phyloP scores from a whole-genome alignment of 2,329 filamentous ascomycete genomes.

The Ophiostoma populinum region DNA sequence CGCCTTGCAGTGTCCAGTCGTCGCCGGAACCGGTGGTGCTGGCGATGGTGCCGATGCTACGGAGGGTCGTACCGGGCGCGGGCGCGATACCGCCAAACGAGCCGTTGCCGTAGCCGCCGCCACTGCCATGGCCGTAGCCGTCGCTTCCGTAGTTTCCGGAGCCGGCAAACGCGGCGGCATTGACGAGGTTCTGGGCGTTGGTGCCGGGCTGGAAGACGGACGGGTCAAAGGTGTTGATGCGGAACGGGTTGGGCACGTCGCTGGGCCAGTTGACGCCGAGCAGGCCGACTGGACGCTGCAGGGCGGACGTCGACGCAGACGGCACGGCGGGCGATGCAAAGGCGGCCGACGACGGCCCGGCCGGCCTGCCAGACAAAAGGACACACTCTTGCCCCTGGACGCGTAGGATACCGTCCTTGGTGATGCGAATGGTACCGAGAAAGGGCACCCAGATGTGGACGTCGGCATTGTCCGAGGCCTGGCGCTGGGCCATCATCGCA shows the following conservation, averaged over 20 bases:
- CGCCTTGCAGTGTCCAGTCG: conserved; percentile 19
- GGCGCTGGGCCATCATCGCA: not conserved
- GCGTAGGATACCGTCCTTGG: conserved; percentile 6
- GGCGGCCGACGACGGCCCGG: too few species aligned
- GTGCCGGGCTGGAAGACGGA: too few species aligned
- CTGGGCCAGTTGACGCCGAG: too few species aligned
- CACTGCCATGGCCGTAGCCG: not conserved
- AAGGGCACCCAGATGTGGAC: conserved; percentile 24
- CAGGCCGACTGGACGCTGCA: too few species aligned
- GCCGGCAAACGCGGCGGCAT: not conserved
- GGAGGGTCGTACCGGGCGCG: too few species aligned
- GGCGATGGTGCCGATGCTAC: not conserved
- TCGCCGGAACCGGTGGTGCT: conserved; percentile 9
- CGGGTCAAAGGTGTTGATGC: too few species aligned
- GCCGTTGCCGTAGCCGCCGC: not conserved
- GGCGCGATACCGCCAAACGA: not conserved
- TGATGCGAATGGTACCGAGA: conserved; percentile 22
- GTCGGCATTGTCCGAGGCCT: conserved; percentile 1
- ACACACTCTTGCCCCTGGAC: conserved; percentile 1
- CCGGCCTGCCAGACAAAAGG: too few species aligned
- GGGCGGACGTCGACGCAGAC: too few species aligned
- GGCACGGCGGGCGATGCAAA: too few species aligned
- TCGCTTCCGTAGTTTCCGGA: not conserved
- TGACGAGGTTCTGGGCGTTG: not conserved
- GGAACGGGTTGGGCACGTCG: too few species aligned